Conservation (phyloP, 2,329 filamentous ascomycete genomes). For the Xylariaceae sp. region DNA sequence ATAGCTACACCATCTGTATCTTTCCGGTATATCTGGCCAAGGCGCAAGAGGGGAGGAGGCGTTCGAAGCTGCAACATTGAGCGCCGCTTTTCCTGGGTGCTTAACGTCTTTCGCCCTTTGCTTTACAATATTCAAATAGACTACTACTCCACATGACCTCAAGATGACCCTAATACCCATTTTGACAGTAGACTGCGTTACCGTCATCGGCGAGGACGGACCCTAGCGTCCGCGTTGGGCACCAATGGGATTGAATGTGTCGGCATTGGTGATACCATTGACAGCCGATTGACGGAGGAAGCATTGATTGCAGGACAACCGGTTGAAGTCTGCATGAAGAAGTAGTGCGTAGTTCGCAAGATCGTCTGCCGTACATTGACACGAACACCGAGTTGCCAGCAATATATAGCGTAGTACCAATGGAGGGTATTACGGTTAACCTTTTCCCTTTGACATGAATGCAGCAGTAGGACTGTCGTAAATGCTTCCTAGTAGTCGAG, state of each 20-base stretch:
- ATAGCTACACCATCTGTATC: neutral
- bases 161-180: neutral
- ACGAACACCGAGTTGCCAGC: too few species aligned
- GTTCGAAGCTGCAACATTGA: neutral
- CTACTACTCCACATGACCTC: neutral
- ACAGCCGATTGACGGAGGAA: too few species aligned
- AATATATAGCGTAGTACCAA: too few species aligned
- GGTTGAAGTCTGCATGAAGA: too few species aligned
- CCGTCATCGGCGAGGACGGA: slow-evolving; percentile 11
- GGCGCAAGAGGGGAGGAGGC: neutral
- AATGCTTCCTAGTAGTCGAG: too few species aligned
- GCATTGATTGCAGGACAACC: too few species aligned
- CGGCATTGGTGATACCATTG: neutral
- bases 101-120: neutral
- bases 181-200: neutral
- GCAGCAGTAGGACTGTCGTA: too few species aligned
- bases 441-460: too few species aligned
- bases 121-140: slow-evolving; percentile 7
- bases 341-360: neutral
- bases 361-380: neutral
- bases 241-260: neutral
- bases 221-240: neutral
- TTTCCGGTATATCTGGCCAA: neutral
- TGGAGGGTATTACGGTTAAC: too few species aligned
- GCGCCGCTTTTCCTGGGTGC: neutral